A percentile compares a stretch with the other conserved stretches of the same genome.
These are phyloP conservation scores for Pyrus hybrid DNA, from an alignment of 331 rosid genomes.

Conservation along the genomic window DNA sequence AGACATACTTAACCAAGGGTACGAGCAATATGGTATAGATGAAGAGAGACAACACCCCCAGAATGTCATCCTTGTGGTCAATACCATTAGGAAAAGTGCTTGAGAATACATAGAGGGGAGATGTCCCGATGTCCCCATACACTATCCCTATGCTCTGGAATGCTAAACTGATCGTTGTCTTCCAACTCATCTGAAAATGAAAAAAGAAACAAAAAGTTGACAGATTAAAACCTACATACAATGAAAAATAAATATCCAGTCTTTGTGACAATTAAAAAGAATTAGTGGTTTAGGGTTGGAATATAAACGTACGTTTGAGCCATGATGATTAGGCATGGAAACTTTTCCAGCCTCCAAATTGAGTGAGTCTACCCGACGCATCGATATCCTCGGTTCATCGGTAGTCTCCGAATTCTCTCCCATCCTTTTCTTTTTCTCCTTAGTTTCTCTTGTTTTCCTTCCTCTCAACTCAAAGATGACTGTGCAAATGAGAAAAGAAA, in stretches of 20 bases:
- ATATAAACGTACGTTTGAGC: too few relatives aligned
- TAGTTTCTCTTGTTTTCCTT: neutral
- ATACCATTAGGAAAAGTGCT: constrained; percentile 27
- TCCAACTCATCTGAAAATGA: neutral
- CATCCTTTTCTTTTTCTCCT: neutral
- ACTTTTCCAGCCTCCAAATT: constrained; percentile 12
- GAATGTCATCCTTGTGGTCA: constrained; percentile 17
- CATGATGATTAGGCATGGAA: neutral
- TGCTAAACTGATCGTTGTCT: neutral
- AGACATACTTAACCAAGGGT: constrained; percentile 22
- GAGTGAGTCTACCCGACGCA: neutral
- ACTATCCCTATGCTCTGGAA: constrained; percentile 8
- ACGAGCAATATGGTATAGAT: constrained; percentile 15
- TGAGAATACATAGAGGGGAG: constrained; percentile 28
- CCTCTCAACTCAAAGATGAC: neutral
- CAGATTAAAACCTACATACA: neutral
- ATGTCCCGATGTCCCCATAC: constrained; percentile 41
- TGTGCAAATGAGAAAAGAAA: neutral
- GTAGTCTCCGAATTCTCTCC: neutral
- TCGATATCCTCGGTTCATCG: neutral
- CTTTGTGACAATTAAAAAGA: too few relatives aligned
- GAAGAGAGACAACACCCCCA: constrained; percentile 19
- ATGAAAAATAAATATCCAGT: neutral
- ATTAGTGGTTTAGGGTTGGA: too few relatives aligned
- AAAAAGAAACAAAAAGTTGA: neutral